Percentiles rank a stretch among this genome's conserved stretches.
phyloP scores from a whole-genome alignment of 495 filamentous ascomycete species.

The Annulohypoxylon bovei region DNA sequence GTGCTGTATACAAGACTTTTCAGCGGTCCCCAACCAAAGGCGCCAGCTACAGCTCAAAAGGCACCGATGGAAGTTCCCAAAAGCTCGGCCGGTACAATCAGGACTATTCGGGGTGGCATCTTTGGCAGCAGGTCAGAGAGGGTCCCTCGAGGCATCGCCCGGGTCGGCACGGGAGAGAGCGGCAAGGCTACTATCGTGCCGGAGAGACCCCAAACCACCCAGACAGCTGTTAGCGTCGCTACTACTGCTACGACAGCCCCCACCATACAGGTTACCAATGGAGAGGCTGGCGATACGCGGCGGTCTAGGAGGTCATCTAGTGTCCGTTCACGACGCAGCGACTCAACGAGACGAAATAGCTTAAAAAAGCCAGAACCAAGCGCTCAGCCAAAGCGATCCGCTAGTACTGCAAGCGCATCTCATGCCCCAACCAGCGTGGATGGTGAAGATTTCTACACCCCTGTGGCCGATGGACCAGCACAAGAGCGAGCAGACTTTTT shows the following conservation, averaged over 20 bases:
- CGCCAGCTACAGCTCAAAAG: slow-evolving; percentile 46
- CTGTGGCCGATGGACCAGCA: slow-evolving; percentile 46
- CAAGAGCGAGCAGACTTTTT: slow-evolving; percentile 50
- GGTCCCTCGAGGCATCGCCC: slow-evolving; percentile 37
- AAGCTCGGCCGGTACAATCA: slow-evolving; percentile 75
- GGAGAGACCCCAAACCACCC: slow-evolving; percentile 57
- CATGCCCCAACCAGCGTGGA: slow-evolving; percentile 48
- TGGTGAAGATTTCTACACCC: slow-evolving; percentile 52
- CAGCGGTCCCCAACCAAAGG: slow-evolving; percentile 58
- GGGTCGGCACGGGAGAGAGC: slow-evolving; percentile 42
- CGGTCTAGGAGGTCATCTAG: slow-evolving; percentile 50
- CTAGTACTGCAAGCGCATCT: slow-evolving; percentile 46
- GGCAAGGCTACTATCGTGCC: slow-evolving; percentile 45
- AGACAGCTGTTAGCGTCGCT: slow-evolving; percentile 49
- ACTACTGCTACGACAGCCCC: slow-evolving; percentile 32
- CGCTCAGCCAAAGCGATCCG: slow-evolving; percentile 49
- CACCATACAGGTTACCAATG: slow-evolving; percentile 53
- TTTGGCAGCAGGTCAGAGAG: slow-evolving; percentile 67
- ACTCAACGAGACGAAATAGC: slow-evolving; percentile 53
- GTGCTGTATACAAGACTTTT: slow-evolving; percentile 84
- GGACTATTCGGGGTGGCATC: slow-evolving; percentile 77
- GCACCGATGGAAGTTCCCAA: slow-evolving; percentile 65
- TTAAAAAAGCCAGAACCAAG: slow-evolving; percentile 58
- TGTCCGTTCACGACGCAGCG: slow-evolving; percentile 51
- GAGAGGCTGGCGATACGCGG: slow-evolving; percentile 44